Evolutionary conservation across 1,139 yeast species (phyloP).

Genomic region (Tardiomyces digboiensis): DNA sequence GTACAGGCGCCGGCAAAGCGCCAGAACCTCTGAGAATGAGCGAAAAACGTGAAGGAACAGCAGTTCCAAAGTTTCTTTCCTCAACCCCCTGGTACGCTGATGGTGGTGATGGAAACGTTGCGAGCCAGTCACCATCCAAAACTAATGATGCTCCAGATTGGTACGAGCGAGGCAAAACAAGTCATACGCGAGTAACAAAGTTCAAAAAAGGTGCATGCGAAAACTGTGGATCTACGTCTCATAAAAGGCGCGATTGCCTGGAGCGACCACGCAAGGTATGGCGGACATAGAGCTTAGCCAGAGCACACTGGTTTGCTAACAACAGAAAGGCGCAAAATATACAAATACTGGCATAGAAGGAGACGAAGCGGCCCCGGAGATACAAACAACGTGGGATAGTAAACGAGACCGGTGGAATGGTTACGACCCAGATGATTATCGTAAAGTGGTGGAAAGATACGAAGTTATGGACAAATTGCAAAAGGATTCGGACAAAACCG

Average conservation of each 20-base stretch:
- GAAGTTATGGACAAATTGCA: conserved; percentile 28
- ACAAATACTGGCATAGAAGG: conserved; percentile 14
- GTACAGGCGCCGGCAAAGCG: too few species aligned
- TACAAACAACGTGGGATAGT: conserved; percentile 42
- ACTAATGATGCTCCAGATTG: not conserved
- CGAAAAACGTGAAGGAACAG: not conserved
- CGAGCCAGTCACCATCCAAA: not conserved
- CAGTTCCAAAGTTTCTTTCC: not conserved
- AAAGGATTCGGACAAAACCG: conserved; percentile 9
- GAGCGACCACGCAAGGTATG: not conserved
- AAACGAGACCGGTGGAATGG: conserved; percentile 79
- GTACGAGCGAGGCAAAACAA: not conserved
- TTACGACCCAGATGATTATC: conserved; percentile 52
- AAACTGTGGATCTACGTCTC: not conserved
- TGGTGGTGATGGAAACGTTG: not conserved
- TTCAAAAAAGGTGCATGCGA: not conserved
- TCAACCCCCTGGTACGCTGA: not conserved
- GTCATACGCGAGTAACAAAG: not conserved
- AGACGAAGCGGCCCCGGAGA: conserved; percentile 22
- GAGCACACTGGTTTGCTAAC: not conserved
- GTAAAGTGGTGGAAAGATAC: conserved; percentile 38
- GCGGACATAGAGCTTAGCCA: not conserved
- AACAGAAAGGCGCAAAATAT: not conserved
- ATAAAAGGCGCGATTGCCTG: not conserved
- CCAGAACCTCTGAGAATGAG: too few species aligned